Evolutionary conservation across 179 eudicot genomes (phyloP).

Genomic region (Nepenthes alata): DNA sequence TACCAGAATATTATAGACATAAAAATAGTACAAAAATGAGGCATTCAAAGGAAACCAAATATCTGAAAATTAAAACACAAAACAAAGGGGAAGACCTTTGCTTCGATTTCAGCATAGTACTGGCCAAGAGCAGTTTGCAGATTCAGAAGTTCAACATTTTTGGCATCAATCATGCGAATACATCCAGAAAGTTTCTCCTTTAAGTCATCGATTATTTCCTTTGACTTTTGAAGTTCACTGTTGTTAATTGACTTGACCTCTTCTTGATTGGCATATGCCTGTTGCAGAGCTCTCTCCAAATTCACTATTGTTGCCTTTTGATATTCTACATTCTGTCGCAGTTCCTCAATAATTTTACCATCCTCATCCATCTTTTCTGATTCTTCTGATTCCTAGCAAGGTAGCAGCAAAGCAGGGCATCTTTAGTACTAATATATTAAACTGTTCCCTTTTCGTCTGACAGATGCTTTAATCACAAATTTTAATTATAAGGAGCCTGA

Average conservation of each 20-base stretch:
- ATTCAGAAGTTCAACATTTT: conserved; percentile 77
- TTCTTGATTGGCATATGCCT: conserved; percentile 71
- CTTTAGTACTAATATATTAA: too few species aligned
- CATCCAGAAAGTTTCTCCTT: conserved; percentile 58
- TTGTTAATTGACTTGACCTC: conserved; percentile 49
- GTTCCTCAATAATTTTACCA: conserved; percentile 74
- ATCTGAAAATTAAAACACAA: neutral
- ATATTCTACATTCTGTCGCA: conserved; percentile 49
- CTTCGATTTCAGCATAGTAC: conserved; percentile 95
- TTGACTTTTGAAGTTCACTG: conserved; percentile 60
- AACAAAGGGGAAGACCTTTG: conserved; percentile 45
- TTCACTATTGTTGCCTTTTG: conserved; percentile 55
- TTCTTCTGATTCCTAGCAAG: conserved; percentile 76
- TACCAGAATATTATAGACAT: neutral
- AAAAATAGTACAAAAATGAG: neutral
- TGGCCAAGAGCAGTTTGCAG: conserved; percentile 97
- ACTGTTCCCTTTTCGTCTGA: too few species aligned
- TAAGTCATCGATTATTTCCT: conserved; percentile 70
- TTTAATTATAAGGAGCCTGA: too few species aligned
- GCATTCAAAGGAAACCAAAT: neutral
- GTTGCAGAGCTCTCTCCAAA: conserved; percentile 73
- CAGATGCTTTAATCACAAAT: too few species aligned
- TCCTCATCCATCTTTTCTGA: conserved; percentile 99
- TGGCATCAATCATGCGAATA: conserved; percentile 57
- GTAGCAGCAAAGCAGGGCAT: conserved; percentile 7